phyloP scores from a whole-genome alignment of 2,329 filamentous ascomycete genomes.

The Paecilomyces formosus region DNA sequence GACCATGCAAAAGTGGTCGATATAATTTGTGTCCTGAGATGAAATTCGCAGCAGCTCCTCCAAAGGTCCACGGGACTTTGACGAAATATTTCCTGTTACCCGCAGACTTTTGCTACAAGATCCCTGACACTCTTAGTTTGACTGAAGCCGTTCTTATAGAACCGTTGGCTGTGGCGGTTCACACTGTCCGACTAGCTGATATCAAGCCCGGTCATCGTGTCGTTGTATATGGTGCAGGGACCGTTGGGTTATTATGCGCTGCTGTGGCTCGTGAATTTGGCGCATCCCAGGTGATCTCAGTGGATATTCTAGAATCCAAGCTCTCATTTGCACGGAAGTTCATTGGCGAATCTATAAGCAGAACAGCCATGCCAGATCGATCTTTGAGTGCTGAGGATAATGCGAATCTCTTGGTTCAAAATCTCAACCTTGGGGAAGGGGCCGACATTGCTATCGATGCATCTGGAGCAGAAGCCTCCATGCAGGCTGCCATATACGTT shows the following conservation, averaged over 20 bases:
- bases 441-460: slow-evolving; percentile 32
- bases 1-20: slow-evolving; percentile 26
- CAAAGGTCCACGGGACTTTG: slow-evolving; percentile 30
- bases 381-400: neutral
- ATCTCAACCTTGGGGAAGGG: slow-evolving; percentile 28
- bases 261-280: slow-evolving; percentile 56
- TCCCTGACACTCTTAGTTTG: slow-evolving; percentile 29
- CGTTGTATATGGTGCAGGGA: slow-evolving; percentile 58
- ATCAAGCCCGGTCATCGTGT: slow-evolving; percentile 33
- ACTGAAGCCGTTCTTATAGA: slow-evolving; percentile 42
- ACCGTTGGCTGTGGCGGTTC: slow-evolving; percentile 42
- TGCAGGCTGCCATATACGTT: slow-evolving; percentile 34
- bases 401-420: slow-evolving; percentile 20
- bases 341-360: slow-evolving; percentile 3
- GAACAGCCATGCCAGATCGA: slow-evolving; percentile 12
- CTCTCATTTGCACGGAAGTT: slow-evolving; percentile 43
- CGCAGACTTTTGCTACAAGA: slow-evolving; percentile 31
- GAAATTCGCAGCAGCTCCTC: slow-evolving; percentile 34
- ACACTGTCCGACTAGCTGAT: slow-evolving; percentile 33
- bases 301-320: slow-evolving; percentile 53
- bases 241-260: slow-evolving; percentile 56
- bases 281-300: slow-evolving; percentile 49
- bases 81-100: slow-evolving; percentile 29
- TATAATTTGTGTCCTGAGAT: slow-evolving; percentile 37
- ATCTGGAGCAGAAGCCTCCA: slow-evolving; percentile 33